Evolutionary conservation across 2,329 filamentous ascomycete genomes (phyloP).

Genomic region (Ophiostoma sp.): DNA sequence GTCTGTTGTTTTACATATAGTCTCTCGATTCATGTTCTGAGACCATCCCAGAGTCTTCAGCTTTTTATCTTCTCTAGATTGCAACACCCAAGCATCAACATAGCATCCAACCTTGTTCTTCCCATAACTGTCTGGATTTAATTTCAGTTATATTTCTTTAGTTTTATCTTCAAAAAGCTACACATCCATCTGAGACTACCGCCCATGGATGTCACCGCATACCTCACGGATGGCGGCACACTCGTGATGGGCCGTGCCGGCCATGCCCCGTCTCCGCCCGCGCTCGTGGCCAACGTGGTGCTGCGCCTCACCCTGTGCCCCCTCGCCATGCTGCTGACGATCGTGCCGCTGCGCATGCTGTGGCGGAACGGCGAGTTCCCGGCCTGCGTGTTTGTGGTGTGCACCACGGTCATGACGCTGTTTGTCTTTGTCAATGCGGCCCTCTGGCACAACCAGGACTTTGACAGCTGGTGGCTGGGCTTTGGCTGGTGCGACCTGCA

Average conservation of each 20-base stretch:
- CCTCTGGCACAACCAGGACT: conserved; percentile 51
- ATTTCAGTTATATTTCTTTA: neutral
- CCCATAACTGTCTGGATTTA: neutral
- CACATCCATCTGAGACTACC: neutral
- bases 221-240: conserved; percentile 17
- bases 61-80: neutral
- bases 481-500: conserved; percentile 51
- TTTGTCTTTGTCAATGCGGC: conserved; percentile 47
- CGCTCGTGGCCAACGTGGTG: conserved; percentile 43
- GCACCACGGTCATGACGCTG: conserved; percentile 40
- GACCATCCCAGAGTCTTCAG: neutral
- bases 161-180: neutral
- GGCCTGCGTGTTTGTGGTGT: conserved; percentile 47
- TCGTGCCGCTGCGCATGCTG: conserved; percentile 49
- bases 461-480: conserved; percentile 47
- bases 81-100: neutral
- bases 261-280: conserved; percentile 9
- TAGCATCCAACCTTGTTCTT: neutral
- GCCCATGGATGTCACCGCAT: neutral
- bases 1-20: neutral
- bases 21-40: neutral
- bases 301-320: conserved; percentile 46
- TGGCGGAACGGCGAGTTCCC: conserved; percentile 51
- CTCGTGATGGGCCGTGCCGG: conserved; percentile 23
- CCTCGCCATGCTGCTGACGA: conserved; percentile 42